These are phyloP conservation scores for Arthrocladium fulminans DNA, from an alignment of 2,329 filamentous ascomycete species.

Conservation along the genomic window DNA sequence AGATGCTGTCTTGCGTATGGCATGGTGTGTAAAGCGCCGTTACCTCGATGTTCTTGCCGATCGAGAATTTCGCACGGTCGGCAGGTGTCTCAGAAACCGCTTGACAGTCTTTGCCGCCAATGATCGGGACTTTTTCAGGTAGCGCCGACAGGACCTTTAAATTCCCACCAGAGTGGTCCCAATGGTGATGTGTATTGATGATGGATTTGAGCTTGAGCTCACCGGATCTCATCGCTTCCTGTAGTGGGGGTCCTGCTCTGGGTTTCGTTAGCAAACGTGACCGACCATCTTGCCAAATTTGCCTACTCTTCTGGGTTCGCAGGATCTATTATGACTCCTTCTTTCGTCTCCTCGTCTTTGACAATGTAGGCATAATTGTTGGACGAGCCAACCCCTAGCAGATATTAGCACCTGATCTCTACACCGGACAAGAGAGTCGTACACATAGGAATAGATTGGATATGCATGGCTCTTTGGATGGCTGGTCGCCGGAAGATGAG, in stretches of 20 bases:
- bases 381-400: slow-evolving; percentile 28
- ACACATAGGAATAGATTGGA: slow-evolving; percentile 48
- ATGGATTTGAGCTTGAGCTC: slow-evolving; percentile 79
- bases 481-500: not conserved
- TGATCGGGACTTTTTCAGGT: slow-evolving; percentile 58
- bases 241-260: slow-evolving; percentile 48
- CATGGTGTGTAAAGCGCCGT: slow-evolving; percentile 91
- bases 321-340: slow-evolving; percentile 44
- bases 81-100: slow-evolving; percentile 67
- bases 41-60: slow-evolving; percentile 71
- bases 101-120: slow-evolving; percentile 80
- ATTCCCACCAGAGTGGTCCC: slow-evolving; percentile 92
- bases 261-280: not conserved
- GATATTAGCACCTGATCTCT: not conserved
- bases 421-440: slow-evolving; percentile 22
- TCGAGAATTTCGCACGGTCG: slow-evolving; percentile 67
- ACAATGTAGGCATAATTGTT: slow-evolving; percentile 48
- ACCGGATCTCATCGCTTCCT: slow-evolving; percentile 61
- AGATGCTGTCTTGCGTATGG: slow-evolving; percentile 97
- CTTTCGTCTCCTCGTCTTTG: slow-evolving; percentile 40
- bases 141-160: slow-evolving; percentile 55
- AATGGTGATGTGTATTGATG: slow-evolving; percentile 94
- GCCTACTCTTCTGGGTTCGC: slow-evolving; percentile 43
- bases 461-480: slow-evolving; percentile 36
- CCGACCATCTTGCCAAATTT: not conserved